These are phyloP conservation scores for Eucalyptus regnans DNA, from an alignment of 345 rosid species.

Conservation along the genomic window DNA sequence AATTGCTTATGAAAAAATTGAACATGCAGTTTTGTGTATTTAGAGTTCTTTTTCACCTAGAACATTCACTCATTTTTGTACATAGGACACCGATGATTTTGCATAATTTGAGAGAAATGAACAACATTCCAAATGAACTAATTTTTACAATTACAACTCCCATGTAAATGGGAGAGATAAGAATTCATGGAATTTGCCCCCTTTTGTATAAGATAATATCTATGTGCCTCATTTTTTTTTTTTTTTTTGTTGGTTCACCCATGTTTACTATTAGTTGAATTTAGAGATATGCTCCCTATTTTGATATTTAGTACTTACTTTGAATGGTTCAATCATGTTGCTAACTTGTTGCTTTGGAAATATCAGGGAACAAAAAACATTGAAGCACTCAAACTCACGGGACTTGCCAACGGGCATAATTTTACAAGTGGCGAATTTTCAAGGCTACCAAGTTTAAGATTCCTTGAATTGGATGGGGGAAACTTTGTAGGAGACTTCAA, in stretches of 20 bases:
- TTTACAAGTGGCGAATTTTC: not conserved
- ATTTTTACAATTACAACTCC: not conserved
- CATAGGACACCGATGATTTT: not conserved
- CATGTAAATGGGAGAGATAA: not conserved
- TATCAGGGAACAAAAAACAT: too few relatives aligned
- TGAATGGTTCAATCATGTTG: too few relatives aligned
- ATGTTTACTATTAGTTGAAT: too few relatives aligned
- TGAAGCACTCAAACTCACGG: not conserved
- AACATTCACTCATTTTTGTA: rapidly evolving
- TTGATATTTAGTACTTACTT: too few relatives aligned
- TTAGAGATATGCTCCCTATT: too few relatives aligned
- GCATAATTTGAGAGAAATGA: not conserved
- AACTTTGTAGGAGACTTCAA: not conserved
- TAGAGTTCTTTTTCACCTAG: not conserved
- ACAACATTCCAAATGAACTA: not conserved
- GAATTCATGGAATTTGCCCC: not conserved
- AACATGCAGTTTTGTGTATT: not conserved
- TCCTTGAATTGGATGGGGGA: not conserved
- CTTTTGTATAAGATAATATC: too few relatives aligned
- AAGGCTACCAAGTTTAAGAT: not conserved
- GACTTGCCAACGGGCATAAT: not conserved
- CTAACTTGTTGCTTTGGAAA: too few relatives aligned
- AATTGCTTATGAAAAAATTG: not conserved
- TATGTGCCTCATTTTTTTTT: too few relatives aligned
- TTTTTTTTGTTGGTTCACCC: too few relatives aligned